Evolutionary conservation across 441 rosid species (phyloP), one percentile per base, ranked within the genome.

Genomic region (Rhodomyrtus psidioides): DNA sequence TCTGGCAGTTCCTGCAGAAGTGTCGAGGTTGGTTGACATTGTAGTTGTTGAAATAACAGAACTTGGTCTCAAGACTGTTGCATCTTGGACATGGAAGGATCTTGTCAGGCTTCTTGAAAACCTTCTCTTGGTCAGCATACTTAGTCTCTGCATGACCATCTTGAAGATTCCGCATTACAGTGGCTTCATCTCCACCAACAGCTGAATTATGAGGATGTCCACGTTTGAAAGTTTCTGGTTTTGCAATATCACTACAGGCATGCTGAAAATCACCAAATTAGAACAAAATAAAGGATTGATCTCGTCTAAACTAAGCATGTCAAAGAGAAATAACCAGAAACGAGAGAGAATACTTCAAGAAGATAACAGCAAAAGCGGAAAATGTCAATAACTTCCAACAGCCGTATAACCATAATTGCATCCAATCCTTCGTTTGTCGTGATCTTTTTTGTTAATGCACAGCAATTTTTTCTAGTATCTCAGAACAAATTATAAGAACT

Each of bases 1-100:
- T 94, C 85, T 95, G 97, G 89, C 97, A 95, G 84, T 95, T 95
- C 92, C 93, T 94, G 89, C 97, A 95, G 87, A 95, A 95, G 90
- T 95, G 95, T 74, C 96, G 91, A 10, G 97, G 97, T 87, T 95
- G 97, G 89, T 94, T 93, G 79, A 95, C 97, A 59, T 95, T 95
- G 87, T 95, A 94, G 87, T 95, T 95, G 85, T 95, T 95, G 85
- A 93, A 94, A 87, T 94, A 94, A 88, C 97, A 94, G 85, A 94
- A 94, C 87, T 94, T 94, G 2, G 97, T 95, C 59, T 95, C 96
- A 49, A 93, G 88, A 62, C 97, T 95, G 91, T 92, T 92, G 94
- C 97, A 95, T 75, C 97, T 90, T 2, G 95, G 97, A 87, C 96
- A 95, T 0, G 94, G 95, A 84, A 95, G 28, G 81, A 95, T 89